Evolutionary conservation across 805 yeast genomes (phyloP), one percentile per base, ranked within the genome.

Genomic region (Wickerhamiella bombiphila): DNA sequence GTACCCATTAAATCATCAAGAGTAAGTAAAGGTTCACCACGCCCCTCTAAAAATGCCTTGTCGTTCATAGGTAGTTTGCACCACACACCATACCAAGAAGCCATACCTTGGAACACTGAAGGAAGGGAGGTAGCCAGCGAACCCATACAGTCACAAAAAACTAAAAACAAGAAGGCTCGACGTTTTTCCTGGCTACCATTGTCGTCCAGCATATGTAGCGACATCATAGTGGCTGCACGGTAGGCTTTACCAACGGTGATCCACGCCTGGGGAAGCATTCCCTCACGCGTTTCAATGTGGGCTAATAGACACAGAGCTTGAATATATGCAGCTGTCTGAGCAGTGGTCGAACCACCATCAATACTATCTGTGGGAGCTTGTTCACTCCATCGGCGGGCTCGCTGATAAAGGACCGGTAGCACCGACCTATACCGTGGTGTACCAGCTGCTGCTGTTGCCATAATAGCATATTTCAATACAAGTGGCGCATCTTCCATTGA

Each of bases 181-280:
- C 59, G 48, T 8, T 46, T 44, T 43, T 55, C 59, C 22, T 16
- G 22, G 22, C 54, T 56, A 7, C 29, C 31, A 19, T 47, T 49
- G 14, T 37, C 40, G 21, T 54, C 58, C 7, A 53, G 20, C 21
- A 33, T 20, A 28, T 46, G 48, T 28, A 52, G 44, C 21, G 45
- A 44, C 39, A 45, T 38, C 53, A 55, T 50, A 13, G 42, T 38
- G 22, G 45, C 37, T 2, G 51, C 43, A 3, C 56, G 44, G 20
- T 46, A 37, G 3, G 56, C 54, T 11, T 42, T 39, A 2, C 60
- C 61, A 6, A 47, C 48, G 6, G 53, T 42, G 18, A 48, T 33
- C 59, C 59, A 56, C 5, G 58, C 59, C 25, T 52, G 49, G 4
- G 54, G 48, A 28, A 55, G 49, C 34, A 35, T 38, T 30, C 48